Base-by-base conservation (phyloP, 2,329 filamentous ascomycete species). In the Hypoxylon sp. region DNA sequence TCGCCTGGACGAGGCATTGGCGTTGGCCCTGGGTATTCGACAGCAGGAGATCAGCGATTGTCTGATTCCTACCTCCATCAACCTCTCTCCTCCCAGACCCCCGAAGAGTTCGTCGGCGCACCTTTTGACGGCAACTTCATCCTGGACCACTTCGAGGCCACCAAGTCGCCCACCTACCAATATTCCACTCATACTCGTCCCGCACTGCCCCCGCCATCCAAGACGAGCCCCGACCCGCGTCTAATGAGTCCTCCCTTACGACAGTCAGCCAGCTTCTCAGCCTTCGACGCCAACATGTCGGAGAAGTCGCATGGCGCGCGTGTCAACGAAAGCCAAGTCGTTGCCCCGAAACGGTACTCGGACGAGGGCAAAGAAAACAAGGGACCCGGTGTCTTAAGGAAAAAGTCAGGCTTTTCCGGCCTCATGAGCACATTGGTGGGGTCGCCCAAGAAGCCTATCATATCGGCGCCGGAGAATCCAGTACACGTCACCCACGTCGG, bases 401-500 rank as follows among this genome's bases (percentile, higher is more conserved):
- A 96, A 81, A 97, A 96, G 82, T 91, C 91, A 53, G 93, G 92
- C 61, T 93, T 97, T 75, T 93, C 92, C 15, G 92, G 89, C 70
- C 93, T 97, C 73, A 89, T 97, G 82, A 94, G 89, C 77, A 94
- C 90, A 76, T 76, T 90, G 64, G 89, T 96, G 62, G 91, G 92
- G 69, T 94, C 93, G 34, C 93, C 92, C 55, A 92, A 94, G 78
- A 92, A 93, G 68, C 93, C 95, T 48, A 88, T 94, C 78, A 99
- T 99, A 73, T 98, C 95, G n/a, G 92, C 93, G 37, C 95, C 95
- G 56, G 94, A 97, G 79, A 98, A 99, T 73, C 95, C 95, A 50
- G 93, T 98, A 63, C 95, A 98, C 79, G 92, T 99, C 72, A 98
- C 94, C 59, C 95, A 99, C 79, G 95, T 99, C 69, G 94, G 94